Conservation (phyloP, 2,329 filamentous ascomycete genomes). For the Fusarium sp. region DNA sequence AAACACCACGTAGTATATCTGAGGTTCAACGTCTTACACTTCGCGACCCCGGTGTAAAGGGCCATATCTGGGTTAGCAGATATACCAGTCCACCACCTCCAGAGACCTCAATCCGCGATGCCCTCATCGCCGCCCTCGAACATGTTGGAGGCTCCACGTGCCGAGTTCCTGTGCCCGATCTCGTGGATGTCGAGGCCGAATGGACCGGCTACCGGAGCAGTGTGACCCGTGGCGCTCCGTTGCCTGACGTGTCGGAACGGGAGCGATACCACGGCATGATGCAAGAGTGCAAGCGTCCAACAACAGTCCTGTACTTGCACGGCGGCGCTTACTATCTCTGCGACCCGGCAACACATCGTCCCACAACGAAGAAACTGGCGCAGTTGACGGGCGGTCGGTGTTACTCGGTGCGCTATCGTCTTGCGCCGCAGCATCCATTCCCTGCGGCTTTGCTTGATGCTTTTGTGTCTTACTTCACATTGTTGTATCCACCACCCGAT, state of each 20-base stretch:
- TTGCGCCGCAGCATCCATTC: constrained; percentile 81
- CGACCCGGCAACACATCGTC: constrained; percentile 77
- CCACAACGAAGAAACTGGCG: constrained; percentile 70
- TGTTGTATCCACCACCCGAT: constrained; percentile 78
- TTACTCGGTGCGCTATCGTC: constrained; percentile 79
- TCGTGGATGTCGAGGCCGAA: constrained; percentile 74
- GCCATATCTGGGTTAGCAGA: constrained; percentile 84
- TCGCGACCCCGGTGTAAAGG: constrained; percentile 77
- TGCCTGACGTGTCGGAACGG: constrained; percentile 70
- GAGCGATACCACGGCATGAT: constrained; percentile 76
- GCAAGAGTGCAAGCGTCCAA: constrained; percentile 72
- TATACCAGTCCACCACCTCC: constrained; percentile 73
- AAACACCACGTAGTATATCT: constrained; percentile 64
- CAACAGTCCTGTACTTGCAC: constrained; percentile 80
- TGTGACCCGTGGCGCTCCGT: constrained; percentile 62
- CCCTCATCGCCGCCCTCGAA: constrained; percentile 68
- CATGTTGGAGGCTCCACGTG: constrained; percentile 40
- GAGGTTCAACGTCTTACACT: constrained; percentile 73
- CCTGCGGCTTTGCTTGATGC: constrained; percentile 80
- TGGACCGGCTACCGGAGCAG: constrained; percentile 78
- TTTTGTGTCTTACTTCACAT: constrained; percentile 77
- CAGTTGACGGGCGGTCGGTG: constrained; percentile 75
- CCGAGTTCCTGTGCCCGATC: constrained; percentile 60
- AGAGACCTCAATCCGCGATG: constrained; percentile 67
- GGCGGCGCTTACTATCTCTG: constrained; percentile 81